Evolutionary conservation across 2,329 filamentous ascomycete genomes (phyloP).

Genomic region (Xylaria multiplex): DNA sequence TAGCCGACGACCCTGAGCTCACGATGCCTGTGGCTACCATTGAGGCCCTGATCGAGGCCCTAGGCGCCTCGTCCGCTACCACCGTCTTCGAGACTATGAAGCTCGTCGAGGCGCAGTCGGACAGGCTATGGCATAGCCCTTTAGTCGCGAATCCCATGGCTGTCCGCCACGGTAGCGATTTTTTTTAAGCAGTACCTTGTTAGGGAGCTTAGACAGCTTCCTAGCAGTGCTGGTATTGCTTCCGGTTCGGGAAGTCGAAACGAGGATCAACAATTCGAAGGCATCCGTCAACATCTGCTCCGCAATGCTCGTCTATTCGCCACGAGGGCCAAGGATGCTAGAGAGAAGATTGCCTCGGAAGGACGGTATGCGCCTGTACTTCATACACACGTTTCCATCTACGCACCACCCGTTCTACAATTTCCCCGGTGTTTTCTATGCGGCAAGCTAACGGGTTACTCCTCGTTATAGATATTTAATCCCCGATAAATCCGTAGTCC

Average conservation of each 20-base stretch:
- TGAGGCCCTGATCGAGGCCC: conserved; percentile 86
- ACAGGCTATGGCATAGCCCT: conserved; percentile 71
- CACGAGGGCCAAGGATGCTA: conserved; percentile 82
- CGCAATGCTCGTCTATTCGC: conserved; percentile 89
- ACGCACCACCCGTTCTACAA: neutral
- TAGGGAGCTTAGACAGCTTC: conserved; percentile 71
- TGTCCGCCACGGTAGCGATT: conserved; percentile 90
- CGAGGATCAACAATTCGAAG: conserved; percentile 74
- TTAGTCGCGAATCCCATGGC: conserved; percentile 89
- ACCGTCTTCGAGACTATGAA: conserved; percentile 96
- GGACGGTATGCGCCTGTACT: conserved; percentile 55
- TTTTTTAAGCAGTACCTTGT: conserved; percentile 97
- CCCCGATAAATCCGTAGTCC: conserved; percentile 79
- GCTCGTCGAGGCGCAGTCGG: conserved; percentile 80
- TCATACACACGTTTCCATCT: neutral
- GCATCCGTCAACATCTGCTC: conserved; percentile 83
- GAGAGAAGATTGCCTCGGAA: conserved; percentile 82
- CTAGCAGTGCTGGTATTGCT: conserved; percentile 43
- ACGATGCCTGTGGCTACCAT: conserved; percentile 97
- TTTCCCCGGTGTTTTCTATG: neutral
- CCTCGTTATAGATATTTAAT: conserved; percentile 71
- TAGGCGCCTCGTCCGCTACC: conserved; percentile 79
- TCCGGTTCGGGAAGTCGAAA: conserved; percentile 45
- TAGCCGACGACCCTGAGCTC: conserved; percentile 77
- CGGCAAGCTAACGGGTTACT: conserved; percentile 13